phyloP scores from a whole-genome alignment of 257 asterid genomes.

The Datura wrightii region DNA sequence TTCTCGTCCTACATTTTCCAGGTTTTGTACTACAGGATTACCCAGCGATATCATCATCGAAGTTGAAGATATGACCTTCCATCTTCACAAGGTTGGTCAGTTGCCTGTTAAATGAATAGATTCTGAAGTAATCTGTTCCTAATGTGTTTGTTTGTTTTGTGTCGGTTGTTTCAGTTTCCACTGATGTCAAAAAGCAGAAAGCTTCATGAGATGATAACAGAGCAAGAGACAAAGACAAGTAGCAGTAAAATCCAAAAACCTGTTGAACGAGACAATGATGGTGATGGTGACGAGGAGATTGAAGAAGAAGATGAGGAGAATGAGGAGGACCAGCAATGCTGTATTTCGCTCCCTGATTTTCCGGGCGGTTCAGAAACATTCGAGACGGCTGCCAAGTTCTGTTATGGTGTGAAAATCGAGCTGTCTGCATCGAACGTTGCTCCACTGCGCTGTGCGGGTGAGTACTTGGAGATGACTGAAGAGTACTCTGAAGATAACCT shows the following conservation, averaged over 20 bases:
- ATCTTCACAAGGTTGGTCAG: slow-evolving; percentile 74
- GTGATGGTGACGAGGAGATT: slow-evolving; percentile 45
- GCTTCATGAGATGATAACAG: slow-evolving; percentile 88
- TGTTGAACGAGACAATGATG: slow-evolving; percentile 37
- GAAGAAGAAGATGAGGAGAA: slow-evolving; percentile 54
- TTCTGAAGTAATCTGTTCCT: background rate
- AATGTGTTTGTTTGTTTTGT: slow-evolving; percentile 12
- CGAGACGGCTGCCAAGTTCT: slow-evolving; percentile 89
- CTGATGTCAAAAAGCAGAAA: slow-evolving; percentile 86
- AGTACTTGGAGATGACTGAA: slow-evolving; percentile 84
- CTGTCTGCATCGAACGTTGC: slow-evolving; percentile 74
- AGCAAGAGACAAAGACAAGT: slow-evolving; percentile 59
- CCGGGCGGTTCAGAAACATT: slow-evolving; percentile 95
- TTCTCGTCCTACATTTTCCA: slow-evolving; percentile 38
- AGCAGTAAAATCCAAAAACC: slow-evolving; percentile 47
- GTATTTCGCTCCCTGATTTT: slow-evolving; percentile 76
- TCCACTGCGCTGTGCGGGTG: slow-evolving; percentile 88
- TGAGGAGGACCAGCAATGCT: slow-evolving; percentile 55
- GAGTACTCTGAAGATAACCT: slow-evolving; percentile 84
- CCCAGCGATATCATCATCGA: slow-evolving; percentile 83
- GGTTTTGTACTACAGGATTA: slow-evolving; percentile 97
- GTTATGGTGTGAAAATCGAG: slow-evolving; percentile 86
- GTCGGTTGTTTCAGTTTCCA: slow-evolving; percentile 66
- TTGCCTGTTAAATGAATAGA: background rate
- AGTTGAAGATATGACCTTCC: slow-evolving; percentile 89